A percentile compares a stretch with the other conserved stretches of the same genome.
Conservation (phyloP, 106 monocot species). For the Acanthochlamys bracteata region DNA sequence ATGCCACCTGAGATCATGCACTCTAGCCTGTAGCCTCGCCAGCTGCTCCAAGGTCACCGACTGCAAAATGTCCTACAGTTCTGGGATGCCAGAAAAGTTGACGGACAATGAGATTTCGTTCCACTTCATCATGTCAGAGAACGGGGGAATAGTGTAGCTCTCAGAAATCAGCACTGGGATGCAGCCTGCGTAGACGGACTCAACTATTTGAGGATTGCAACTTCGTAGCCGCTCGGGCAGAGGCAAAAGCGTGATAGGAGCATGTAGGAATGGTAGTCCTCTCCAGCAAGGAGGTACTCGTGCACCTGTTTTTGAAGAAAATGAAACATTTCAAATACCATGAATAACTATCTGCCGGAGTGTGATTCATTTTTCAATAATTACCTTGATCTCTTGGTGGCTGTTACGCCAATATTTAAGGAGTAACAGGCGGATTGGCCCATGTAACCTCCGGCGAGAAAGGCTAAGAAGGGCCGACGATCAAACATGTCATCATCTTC, state of each 20-base stretch:
- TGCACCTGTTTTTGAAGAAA: constrained; percentile 7
- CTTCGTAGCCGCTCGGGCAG: constrained; percentile 76
- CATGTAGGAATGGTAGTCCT: constrained; percentile 43
- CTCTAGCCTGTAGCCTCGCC: constrained; percentile 27
- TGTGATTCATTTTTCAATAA: too few species aligned
- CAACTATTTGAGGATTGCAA: constrained; percentile 70
- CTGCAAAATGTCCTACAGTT: constrained; percentile 35
- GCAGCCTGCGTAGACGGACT: constrained; percentile 59
- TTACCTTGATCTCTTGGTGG: constrained; percentile 21
- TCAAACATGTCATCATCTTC: neutral
- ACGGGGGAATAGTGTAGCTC: constrained; percentile 46
- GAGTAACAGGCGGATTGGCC: constrained; percentile 44
- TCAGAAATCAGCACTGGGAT: constrained; percentile 56
- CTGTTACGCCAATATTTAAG: constrained; percentile 37
- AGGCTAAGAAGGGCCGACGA: constrained; percentile 37
- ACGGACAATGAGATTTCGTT: constrained; percentile 52
- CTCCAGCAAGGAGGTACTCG: constrained; percentile 26
- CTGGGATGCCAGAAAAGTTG: constrained; percentile 28
- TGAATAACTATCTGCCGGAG: too few species aligned
- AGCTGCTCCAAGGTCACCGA: constrained; percentile 25
- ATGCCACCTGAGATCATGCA: constrained; percentile 37
- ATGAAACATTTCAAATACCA: too few species aligned
- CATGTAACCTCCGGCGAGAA: constrained; percentile 68
- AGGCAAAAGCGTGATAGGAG: constrained; percentile 45
- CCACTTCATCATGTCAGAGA: constrained; percentile 58